Conservation (phyloP, 306 rosid genomes). For the Gynostemma pentaphyllum region DNA sequence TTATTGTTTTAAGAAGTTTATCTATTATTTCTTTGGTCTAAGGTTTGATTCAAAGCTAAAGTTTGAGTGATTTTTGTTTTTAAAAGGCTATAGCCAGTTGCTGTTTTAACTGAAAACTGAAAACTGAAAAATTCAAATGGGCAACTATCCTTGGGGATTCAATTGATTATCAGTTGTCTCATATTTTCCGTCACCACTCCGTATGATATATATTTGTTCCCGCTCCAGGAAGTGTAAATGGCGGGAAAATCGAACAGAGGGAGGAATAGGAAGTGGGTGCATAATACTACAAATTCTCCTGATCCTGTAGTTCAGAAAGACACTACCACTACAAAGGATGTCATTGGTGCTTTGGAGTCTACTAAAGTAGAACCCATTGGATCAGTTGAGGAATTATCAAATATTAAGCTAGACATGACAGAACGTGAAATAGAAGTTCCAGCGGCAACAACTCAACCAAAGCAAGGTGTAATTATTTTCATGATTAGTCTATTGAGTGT, state of each 20-base stretch:
- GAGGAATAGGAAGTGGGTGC: slow-evolving; percentile 44
- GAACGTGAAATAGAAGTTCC: slow-evolving; percentile 35
- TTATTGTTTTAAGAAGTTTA: background rate
- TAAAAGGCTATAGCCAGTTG: background rate
- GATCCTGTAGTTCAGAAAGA: slow-evolving; percentile 20
- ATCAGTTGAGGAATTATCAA: slow-evolving; percentile 20
- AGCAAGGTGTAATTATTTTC: slow-evolving; percentile 54
- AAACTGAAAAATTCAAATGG: too few species aligned
- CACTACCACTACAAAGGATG: slow-evolving; percentile 11
- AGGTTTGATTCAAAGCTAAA: too few species aligned
- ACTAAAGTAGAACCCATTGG: slow-evolving; percentile 27
- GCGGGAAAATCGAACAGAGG: slow-evolving; percentile 84
- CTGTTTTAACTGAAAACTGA: background rate
- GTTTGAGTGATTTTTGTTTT: background rate
- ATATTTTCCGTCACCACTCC: background rate
- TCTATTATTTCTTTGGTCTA: background rate
- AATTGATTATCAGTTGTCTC: slow-evolving; percentile 1
- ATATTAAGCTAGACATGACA: slow-evolving; percentile 20
- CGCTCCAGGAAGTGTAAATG: slow-evolving; percentile 37
- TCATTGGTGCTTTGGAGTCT: slow-evolving; percentile 12
- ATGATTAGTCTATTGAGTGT: background rate
- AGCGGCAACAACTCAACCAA: slow-evolving; percentile 32
- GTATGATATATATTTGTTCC: slow-evolving; percentile 9
- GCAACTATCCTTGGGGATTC: background rate
- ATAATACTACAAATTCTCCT: slow-evolving; percentile 17